A percentile compares a stretch with the other conserved stretches of the same genome.
Evolutionary conservation across 2,329 filamentous ascomycete species (phyloP).

Genomic region (Xylaria polymorpha): DNA sequence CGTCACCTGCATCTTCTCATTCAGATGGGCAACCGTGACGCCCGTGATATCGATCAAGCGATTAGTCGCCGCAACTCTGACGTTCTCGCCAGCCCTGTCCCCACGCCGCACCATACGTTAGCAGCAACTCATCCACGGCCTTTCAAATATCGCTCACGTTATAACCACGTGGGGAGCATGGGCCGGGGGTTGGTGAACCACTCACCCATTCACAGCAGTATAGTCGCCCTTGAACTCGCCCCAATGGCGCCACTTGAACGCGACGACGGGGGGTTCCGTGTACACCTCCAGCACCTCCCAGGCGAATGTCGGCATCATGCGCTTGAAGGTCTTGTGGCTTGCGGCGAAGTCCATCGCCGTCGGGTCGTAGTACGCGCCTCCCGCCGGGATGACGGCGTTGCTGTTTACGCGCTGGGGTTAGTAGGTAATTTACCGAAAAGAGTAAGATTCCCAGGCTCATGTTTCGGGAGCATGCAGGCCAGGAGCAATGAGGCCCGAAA

Average conservation of each 20-base stretch:
- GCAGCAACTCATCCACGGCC: not conserved
- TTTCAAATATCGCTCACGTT: not conserved
- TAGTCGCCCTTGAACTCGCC: constrained; percentile 75
- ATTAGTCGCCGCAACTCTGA: constrained; percentile 70
- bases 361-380: constrained; percentile 72
- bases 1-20: constrained; percentile 68
- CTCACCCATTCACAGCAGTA: constrained; percentile 71
- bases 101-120: not conserved
- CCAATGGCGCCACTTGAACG: constrained; percentile 76
- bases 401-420: too few relatives aligned
- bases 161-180: not conserved
- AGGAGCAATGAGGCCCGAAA: too few relatives aligned
- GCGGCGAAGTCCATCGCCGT: constrained; percentile 69
- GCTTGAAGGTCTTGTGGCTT: constrained; percentile 77
- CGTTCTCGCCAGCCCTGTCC: constrained; percentile 71
- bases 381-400: constrained; percentile 71
- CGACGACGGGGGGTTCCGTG: constrained; percentile 70
- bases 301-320: constrained; percentile 78
- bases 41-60: constrained; percentile 72
- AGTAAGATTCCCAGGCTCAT: too few relatives aligned
- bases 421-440: too few relatives aligned
- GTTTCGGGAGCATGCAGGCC: too few relatives aligned
- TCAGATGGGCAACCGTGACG: constrained; percentile 70
- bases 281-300: constrained; percentile 79
- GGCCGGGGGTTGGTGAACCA: constrained; percentile 31